Evolutionary conservation across 2,329 filamentous ascomycete species (phyloP).

Genomic region (Cordyceps fumosorosea): DNA sequence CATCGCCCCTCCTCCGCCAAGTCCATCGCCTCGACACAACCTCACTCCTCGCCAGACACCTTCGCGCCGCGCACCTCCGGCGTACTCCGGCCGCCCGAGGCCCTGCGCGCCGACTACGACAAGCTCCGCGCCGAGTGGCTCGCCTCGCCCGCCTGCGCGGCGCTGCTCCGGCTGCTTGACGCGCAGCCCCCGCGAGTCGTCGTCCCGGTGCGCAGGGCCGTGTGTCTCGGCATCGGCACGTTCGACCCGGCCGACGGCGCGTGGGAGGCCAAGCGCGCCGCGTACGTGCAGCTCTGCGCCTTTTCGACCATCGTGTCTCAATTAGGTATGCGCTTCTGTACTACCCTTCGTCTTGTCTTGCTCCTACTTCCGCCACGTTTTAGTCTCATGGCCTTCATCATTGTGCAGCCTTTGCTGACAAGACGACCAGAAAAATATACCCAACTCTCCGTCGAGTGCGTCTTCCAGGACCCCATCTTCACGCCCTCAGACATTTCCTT

Average conservation of each 20-base stretch:
- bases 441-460: constrained; percentile 30
- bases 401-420: too few relatives aligned
- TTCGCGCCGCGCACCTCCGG: constrained; percentile 14
- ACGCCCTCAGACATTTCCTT: constrained; percentile 42
- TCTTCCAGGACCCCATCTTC: constrained; percentile 51
- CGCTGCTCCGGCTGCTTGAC: constrained; percentile 29
- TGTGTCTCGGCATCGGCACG: constrained; percentile 50
- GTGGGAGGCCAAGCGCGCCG: constrained; percentile 37
- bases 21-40: neutral
- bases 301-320: constrained; percentile 42
- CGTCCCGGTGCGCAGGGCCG: constrained; percentile 24
- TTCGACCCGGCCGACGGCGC: constrained; percentile 45
- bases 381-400: too few relatives aligned
- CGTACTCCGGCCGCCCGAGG: constrained; percentile 18
- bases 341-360: too few relatives aligned
- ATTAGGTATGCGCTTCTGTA: constrained; percentile 27
- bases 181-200: constrained; percentile 14
- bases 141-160: constrained; percentile 20
- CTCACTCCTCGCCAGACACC: neutral
- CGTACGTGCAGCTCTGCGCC: constrained; percentile 47
- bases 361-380: too few relatives aligned
- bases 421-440: neutral
- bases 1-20: neutral
- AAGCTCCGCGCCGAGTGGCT: constrained; percentile 23
- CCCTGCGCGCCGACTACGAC: constrained; percentile 26